These are phyloP conservation scores for Wallacemonas sp. DNA, from an alignment of 208 protist species.

Conservation along the genomic window DNA sequence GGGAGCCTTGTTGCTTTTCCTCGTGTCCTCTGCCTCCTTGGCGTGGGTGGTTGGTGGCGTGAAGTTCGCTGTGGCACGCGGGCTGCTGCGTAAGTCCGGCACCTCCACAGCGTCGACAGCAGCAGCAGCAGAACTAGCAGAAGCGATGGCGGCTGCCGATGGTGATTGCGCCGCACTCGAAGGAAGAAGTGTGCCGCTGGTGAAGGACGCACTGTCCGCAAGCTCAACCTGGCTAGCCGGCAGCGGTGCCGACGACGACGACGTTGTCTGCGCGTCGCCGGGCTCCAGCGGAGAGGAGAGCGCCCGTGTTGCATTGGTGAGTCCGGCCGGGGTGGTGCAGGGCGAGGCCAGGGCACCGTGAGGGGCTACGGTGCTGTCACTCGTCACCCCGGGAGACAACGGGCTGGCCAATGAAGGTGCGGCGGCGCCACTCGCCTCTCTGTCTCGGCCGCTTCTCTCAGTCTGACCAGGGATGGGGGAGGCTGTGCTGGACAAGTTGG, in stretches of 20 bases:
- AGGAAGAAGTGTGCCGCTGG: not conserved
- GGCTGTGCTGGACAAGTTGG: too few relatives aligned
- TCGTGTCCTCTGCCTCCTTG: too few relatives aligned
- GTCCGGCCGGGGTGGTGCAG: not conserved
- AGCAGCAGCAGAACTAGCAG: not conserved
- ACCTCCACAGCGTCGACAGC: too few relatives aligned
- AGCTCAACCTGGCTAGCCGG: not conserved
- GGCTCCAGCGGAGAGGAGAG: not conserved
- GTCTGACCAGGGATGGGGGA: too few relatives aligned
- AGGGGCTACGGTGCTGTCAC: not conserved
- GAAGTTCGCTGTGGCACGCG: too few relatives aligned
- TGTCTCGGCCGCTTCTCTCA: too few relatives aligned
- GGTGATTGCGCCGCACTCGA: not conserved
- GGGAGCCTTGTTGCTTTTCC: too few relatives aligned
- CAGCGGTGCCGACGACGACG: not conserved
- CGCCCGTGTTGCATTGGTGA: not conserved
- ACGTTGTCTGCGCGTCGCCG: not conserved
- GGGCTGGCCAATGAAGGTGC: too few relatives aligned
- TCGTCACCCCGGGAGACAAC: not conserved
- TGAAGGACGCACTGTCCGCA: constrained; percentile 4
- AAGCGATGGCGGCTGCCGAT: not conserved
- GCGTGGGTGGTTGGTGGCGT: too few relatives aligned
- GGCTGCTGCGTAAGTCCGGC: too few relatives aligned
- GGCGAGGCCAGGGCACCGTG: not conserved
- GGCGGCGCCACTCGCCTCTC: too few relatives aligned